Conservation (phyloP, 202 grass and related monocot species). For the Tripidium arundinaceum region DNA sequence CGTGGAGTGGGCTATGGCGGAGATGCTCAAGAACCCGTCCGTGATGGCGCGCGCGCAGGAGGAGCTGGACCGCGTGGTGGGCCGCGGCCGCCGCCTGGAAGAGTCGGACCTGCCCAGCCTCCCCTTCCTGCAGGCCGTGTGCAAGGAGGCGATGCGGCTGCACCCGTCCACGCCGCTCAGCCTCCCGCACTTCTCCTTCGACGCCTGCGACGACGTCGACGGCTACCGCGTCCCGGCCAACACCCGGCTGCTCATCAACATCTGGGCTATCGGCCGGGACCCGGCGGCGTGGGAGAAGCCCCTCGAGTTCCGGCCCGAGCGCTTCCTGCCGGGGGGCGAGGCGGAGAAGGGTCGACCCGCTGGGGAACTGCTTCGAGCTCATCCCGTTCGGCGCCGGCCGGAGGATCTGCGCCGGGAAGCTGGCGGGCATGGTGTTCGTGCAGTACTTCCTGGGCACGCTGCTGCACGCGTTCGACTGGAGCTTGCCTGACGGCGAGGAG, state of each 20-base stretch:
- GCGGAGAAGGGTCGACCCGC: conserved; percentile 44
- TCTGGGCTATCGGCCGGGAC: conserved; percentile 82
- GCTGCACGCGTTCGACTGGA: conserved; percentile 67
- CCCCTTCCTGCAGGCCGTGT: conserved; percentile 66
- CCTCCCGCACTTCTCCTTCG: conserved; percentile 78
- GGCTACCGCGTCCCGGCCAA: conserved; percentile 53
- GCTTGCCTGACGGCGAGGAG: conserved; percentile 53
- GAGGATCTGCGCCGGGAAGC: conserved; percentile 73
- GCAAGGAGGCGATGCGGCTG: conserved; percentile 77
- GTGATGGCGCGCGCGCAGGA: conserved; percentile 44
- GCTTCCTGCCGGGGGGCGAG: conserved; percentile 40
- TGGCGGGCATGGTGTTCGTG: conserved; percentile 78
- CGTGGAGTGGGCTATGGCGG: conserved; percentile 71
- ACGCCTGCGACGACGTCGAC: conserved; percentile 51
- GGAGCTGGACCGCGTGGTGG: conserved; percentile 62
- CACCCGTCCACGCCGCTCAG: conserved; percentile 82
- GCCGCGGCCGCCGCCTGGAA: conserved; percentile 43
- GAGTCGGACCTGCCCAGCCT: conserved; percentile 59
- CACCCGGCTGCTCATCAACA: conserved; percentile 63
- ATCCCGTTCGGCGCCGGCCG: conserved; percentile 78
- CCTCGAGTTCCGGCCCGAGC: conserved; percentile 58
- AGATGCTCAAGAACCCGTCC: conserved; percentile 58
- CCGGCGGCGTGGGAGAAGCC: conserved; percentile 48
- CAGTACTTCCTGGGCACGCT: conserved; percentile 63
- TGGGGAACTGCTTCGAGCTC: conserved; percentile 74